phyloP scores from a whole-genome alignment of 2,329 filamentous ascomycete genomes.

The Immersiporthe knoxdaviesiana region DNA sequence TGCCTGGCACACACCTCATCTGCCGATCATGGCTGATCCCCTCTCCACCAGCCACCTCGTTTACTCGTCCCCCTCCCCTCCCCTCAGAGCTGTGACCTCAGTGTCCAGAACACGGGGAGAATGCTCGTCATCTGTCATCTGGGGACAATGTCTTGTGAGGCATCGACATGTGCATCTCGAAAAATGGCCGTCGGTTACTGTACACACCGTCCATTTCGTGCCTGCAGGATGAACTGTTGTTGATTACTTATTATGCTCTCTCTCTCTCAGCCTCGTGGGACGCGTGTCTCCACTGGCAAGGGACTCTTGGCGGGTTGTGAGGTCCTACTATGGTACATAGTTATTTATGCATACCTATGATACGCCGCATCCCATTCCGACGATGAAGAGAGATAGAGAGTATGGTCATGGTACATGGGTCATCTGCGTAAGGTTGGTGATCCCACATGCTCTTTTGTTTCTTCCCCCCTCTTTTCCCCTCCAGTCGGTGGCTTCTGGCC shows the following conservation, averaged over 20 bases:
- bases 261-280: not conserved
- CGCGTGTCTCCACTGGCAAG: not conserved
- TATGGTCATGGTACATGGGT: not conserved
- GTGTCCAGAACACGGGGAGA: not conserved
- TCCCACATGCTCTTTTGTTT: not conserved
- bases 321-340: too few relatives aligned
- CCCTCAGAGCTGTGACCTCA: not conserved
- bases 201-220: not conserved
- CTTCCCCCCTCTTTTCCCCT: too few relatives aligned
- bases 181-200: not conserved
- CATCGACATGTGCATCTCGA: not conserved
- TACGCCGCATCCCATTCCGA: not conserved
- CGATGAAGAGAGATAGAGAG: not conserved
- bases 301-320: not conserved
- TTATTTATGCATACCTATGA: too few relatives aligned
- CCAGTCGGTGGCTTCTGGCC: not conserved
- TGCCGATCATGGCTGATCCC: conserved; percentile 4
- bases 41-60: conserved; percentile 6
- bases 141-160: not conserved
- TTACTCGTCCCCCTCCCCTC: not conserved
- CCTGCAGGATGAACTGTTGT: not conserved
- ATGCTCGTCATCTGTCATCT: not conserved
- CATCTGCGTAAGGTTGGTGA: conserved; percentile 3
- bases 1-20: not conserved
- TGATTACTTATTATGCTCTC: not conserved